These are phyloP conservation scores for Marvania coccoides DNA, from an alignment of 139 green algal genomes.

Conservation along the genomic window DNA sequence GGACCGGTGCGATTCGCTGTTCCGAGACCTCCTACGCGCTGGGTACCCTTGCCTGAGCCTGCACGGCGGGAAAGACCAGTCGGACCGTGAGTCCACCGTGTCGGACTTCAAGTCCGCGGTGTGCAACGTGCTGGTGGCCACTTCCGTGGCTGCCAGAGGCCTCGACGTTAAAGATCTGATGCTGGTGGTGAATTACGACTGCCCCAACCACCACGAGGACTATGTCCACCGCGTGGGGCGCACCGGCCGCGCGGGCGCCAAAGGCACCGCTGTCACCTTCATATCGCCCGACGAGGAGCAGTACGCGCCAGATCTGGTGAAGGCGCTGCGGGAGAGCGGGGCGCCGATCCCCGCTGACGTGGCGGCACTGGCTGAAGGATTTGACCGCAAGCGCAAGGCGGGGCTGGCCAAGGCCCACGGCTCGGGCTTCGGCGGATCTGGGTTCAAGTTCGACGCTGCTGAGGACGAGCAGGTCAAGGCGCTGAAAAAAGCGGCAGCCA, in stretches of 20 bases:
- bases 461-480: conserved; percentile 72
- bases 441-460: conserved; percentile 92
- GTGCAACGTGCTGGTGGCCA: conserved; percentile 87
- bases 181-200: conserved; percentile 96
- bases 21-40: conserved; percentile 75
- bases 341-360: conserved; percentile 65
- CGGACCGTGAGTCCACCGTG: conserved; percentile 90
- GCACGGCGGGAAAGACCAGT: conserved; percentile 97
- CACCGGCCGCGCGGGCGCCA: conserved; percentile 56
- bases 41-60: conserved; percentile 90
- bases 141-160: conserved; percentile 83
- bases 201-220: conserved; percentile 97
- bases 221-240: conserved; percentile 94
- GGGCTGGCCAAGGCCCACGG: conserved; percentile 67
- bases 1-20: conserved; percentile 90
- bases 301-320: conserved; percentile 92
- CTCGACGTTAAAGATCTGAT: conserved; percentile 93
- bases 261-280: conserved; percentile 85
- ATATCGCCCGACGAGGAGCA: conserved; percentile 81
- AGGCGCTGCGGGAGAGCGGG: conserved; percentile 76
- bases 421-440: conserved; percentile 83
- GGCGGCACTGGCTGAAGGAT: conserved; percentile 65
- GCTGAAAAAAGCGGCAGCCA: conserved; percentile 35
- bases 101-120: conserved; percentile 92
- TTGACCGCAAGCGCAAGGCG: conserved; percentile 68